A percentile compares a stretch with the other conserved stretches of the same genome.
phyloP scores from a whole-genome alignment of 176 grass and related monocot species.

The Zizania latifolia region DNA sequence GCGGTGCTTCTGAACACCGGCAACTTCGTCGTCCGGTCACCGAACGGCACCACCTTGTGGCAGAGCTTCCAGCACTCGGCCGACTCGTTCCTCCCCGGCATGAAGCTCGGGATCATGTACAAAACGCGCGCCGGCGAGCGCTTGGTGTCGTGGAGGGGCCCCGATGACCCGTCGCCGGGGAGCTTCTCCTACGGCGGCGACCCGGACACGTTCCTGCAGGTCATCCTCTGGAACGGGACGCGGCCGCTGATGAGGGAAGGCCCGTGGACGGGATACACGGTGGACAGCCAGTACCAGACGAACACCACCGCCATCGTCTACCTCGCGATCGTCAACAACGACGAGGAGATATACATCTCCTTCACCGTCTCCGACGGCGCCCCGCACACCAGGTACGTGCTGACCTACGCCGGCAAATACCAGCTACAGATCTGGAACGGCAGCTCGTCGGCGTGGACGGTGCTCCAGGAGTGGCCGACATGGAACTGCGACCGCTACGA shows the following conservation, averaged over 20 bases:
- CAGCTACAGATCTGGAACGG: background rate
- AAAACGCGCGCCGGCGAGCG: background rate
- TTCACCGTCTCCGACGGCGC: conserved; percentile 1
- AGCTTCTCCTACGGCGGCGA: conserved; percentile 41
- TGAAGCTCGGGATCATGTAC: conserved; percentile 25
- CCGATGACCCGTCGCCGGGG: conserved; percentile 31
- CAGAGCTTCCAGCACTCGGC: conserved; percentile 44
- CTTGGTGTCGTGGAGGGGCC: conserved; percentile 35
- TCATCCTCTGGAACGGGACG: conserved; percentile 24
- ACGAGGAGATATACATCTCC: background rate
- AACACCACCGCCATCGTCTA: background rate
- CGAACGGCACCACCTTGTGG: conserved; percentile 4
- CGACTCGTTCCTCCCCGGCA: conserved; percentile 35
- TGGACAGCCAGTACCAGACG: background rate
- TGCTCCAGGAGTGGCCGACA: background rate
- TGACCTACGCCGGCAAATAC: background rate
- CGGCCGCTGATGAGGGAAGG: background rate
- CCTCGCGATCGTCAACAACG: background rate
- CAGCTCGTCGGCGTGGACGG: background rate
- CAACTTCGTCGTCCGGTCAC: conserved; percentile 20
- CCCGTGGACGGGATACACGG: conserved; percentile 28
- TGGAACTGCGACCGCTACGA: conserved; percentile 11
- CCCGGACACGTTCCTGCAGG: conserved; percentile 25
- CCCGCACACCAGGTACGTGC: background rate
- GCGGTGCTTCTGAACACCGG: conserved; percentile 25